Base-by-base conservation (phyloP, 306 rosid genomes). In the Vicia faba region DNA sequence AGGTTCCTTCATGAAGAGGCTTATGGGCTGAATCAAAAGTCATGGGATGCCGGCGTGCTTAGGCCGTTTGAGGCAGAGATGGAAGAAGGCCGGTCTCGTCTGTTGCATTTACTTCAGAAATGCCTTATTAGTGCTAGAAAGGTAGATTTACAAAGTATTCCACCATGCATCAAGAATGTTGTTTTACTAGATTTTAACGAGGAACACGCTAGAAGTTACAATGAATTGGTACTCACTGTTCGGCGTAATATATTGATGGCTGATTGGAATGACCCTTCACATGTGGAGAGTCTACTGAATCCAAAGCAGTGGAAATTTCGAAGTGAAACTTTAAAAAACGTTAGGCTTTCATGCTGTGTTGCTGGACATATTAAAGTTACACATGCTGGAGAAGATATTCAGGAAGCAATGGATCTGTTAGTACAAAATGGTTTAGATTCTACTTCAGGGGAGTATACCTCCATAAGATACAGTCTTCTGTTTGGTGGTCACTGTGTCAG, bases 181-280 rank as follows among this genome's bases (percentile, higher is more conserved):
- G 84, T 74, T 49, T 81, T 76, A 66, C 73, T 89, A 12, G 82
- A 88, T 83, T 93, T 93, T 81, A 79, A 83, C 2, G 97, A 84
- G 82, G 87, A 82, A 71, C 98, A 93, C 74, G 91, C 98, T 8
- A 84, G 83, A 81, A 93, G 88, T 75, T 93, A 93, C 84, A 93
- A 93, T 59, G 97, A 93, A 74, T 73, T 93, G 75, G 87, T 86
- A 71, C 91, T 89, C 64, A 93, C 97, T 29, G 98, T 93, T 53
- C 88, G 88, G 53, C 91, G 98, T 35, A 93, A 93, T 81, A 82
- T 93, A 78, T 76, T 93, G 70, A 83, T 90, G 97, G 98, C 98
- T 75, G 98, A 93, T 75, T 93, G 98, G 98, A 89, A 88, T 70
- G 98, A 93, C 79, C 87, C 91, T 73, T 89, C 98, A 29, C 98